Evolutionary conservation across 331 rosid genomes (phyloP).

Genomic region (Quercus lobata): DNA sequence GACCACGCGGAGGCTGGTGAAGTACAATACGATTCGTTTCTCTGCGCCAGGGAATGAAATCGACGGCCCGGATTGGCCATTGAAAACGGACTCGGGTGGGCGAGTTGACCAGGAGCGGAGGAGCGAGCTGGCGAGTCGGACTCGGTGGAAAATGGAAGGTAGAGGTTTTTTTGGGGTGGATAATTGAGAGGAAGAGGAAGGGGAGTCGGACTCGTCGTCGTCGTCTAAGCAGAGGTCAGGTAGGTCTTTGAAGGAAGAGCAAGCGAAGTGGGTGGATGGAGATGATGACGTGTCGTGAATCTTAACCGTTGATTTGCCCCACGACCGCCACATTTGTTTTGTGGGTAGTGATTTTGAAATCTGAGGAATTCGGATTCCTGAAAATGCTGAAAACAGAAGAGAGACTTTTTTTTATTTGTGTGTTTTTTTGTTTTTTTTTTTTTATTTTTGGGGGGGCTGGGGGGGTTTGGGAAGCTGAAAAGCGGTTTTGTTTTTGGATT

Average conservation of each 20-base stretch:
- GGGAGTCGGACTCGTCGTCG: too few relatives aligned
- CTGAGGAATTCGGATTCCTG: conserved; percentile 1
- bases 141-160: conserved; percentile 74
- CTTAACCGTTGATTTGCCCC: conserved; percentile 67
- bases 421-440: neutral
- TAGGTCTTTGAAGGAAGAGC: conserved; percentile 88
- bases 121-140: conserved; percentile 71
- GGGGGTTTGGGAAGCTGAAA: conserved; percentile 22
- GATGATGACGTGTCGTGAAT: conserved; percentile 48
- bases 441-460: conserved; percentile 7
- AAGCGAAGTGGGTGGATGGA: conserved; percentile 52
- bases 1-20: conserved; percentile 85
- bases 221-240: conserved; percentile 68
- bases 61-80: conserved; percentile 19
- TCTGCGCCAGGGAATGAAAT: conserved; percentile 47
- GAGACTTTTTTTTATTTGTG: neutral
- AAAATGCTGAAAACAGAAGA: neutral
- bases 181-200: conserved; percentile 14
- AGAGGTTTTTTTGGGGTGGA: conserved; percentile 37
- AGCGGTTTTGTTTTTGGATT: neutral
- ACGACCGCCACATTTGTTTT: conserved; percentile 87
- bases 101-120: conserved; percentile 66
- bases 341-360: conserved; percentile 23
- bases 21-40: conserved; percentile 77
- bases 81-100: neutral